Percentiles rank a stretch among this genome's conserved stretches.
Evolutionary conservation across 164 flowering plant genomes (phyloP).

Genomic region (Cinnamomum micranthum): DNA sequence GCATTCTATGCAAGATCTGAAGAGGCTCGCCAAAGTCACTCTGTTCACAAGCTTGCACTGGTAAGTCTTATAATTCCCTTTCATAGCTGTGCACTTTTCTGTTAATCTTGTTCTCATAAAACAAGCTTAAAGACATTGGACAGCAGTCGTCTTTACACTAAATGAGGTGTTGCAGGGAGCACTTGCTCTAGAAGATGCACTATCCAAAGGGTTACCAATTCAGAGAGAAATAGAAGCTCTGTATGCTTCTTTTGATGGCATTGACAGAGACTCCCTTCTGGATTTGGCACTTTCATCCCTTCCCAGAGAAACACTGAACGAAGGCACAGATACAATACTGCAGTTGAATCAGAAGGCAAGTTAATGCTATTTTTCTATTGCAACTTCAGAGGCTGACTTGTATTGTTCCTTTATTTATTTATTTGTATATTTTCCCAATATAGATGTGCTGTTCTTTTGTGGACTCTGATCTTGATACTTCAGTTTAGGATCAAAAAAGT

Average conservation of each 20-base stretch:
- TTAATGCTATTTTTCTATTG: not conserved
- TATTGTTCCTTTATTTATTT: too few species aligned
- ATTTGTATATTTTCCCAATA: too few species aligned
- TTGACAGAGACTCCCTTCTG: conserved; percentile 67
- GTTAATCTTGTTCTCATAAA: not conserved
- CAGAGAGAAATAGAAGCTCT: conserved; percentile 66
- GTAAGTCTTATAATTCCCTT: conserved; percentile 29
- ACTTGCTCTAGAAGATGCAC: conserved; percentile 87
- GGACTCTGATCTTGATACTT: too few species aligned
- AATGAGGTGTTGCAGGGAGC: conserved; percentile 51
- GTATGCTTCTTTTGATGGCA: conserved; percentile 54
- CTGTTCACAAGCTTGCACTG: conserved; percentile 89
- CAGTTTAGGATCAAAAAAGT: too few species aligned
- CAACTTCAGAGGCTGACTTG: not conserved
- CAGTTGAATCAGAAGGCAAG: conserved; percentile 82
- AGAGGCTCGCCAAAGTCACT: conserved; percentile 86
- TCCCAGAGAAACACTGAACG: conserved; percentile 62
- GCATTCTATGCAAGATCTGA: conserved; percentile 95
- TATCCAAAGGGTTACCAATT: conserved; percentile 81
- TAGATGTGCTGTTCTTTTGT: too few species aligned
- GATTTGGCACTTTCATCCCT: conserved; percentile 81
- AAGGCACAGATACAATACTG: conserved; percentile 66
- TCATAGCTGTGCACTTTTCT: not conserved
- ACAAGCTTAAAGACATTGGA: not conserved
- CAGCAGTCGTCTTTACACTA: not conserved